Conservation (phyloP, 805 yeast species). For the Debaryomyces hansenii region DNA sequence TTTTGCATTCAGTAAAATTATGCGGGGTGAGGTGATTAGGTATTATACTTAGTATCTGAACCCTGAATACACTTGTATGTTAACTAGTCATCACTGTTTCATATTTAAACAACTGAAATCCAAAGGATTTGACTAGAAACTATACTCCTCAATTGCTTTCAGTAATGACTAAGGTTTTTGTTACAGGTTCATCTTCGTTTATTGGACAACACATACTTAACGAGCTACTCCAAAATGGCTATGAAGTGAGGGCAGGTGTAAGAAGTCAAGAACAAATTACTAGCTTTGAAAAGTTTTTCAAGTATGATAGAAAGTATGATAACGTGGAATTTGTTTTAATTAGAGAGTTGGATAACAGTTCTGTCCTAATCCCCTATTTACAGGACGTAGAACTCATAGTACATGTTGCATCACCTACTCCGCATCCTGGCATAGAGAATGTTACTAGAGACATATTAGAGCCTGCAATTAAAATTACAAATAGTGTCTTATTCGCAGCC, state of each 20-base stretch:
- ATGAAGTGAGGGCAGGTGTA: background rate
- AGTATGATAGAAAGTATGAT: slow-evolving; percentile 16
- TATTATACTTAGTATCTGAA: no score
- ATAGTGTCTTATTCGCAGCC: slow-evolving; percentile 1
- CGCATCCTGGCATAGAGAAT: slow-evolving; percentile 36
- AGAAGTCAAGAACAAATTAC: slow-evolving; percentile 5
- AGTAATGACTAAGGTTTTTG: slow-evolving; percentile 9
- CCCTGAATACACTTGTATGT: no score
- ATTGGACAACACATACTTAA: slow-evolving; percentile 18
- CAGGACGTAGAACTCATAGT: background rate
- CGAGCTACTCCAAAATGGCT: slow-evolving; percentile 6
- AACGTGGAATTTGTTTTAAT: background rate
- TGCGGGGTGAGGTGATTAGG: no score
- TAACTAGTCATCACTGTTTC: no score
- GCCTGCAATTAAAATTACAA: slow-evolving; percentile 52
- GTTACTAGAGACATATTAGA: slow-evolving; percentile 43
- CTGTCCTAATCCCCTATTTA: background rate
- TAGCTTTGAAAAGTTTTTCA: slow-evolving; percentile 1
- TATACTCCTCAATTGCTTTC: background rate
- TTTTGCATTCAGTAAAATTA: no score
- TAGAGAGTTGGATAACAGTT: background rate
- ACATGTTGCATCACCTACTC: slow-evolving; percentile 56
- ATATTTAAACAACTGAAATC: no score
- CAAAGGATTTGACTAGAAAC: no score
- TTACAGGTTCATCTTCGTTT: slow-evolving; percentile 20